phyloP scores from a whole-genome alignment of 768 basidiomycete species.

The Amanita pallidorosea region DNA sequence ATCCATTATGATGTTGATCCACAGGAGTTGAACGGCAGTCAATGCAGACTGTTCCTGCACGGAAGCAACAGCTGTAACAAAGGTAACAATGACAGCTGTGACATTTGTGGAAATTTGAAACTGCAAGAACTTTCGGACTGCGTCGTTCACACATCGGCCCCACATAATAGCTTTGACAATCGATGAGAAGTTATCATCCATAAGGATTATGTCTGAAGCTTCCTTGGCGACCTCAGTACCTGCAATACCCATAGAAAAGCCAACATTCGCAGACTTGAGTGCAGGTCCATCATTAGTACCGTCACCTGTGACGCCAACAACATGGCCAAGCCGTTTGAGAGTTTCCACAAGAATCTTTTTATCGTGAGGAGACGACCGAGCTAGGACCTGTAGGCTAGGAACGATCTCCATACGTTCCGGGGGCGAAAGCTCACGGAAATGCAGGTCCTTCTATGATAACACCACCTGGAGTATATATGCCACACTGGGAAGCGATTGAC shows the following conservation, averaged over 20 bases:
- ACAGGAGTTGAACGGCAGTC: constrained; percentile 91
- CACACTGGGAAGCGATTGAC: constrained; percentile 95
- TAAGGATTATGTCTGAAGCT: constrained; percentile 96
- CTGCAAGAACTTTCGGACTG: constrained; percentile 95
- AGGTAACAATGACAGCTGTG: constrained; percentile 91
- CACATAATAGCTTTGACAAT: constrained; percentile 98
- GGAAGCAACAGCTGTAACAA: constrained; percentile 82
- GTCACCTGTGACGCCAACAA: constrained; percentile 94
- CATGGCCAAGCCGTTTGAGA: constrained; percentile 76
- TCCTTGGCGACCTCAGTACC: constrained; percentile 99
- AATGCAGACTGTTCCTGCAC: constrained; percentile 71
- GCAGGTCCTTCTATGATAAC: constrained; percentile 97
- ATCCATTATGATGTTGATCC: constrained; percentile 99
- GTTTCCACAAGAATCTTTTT: constrained; percentile 91
- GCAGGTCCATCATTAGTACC: constrained; percentile 98
- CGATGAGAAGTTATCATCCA: constrained; percentile 95
- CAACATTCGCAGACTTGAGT: constrained; percentile 90
- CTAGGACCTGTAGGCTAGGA: constrained; percentile 90
- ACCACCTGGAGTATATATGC: constrained; percentile 88
- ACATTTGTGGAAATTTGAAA: constrained; percentile 94
- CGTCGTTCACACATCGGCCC: constrained; percentile 98
- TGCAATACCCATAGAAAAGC: constrained; percentile 94
- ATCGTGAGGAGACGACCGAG: constrained; percentile 95
- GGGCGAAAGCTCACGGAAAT: constrained; percentile 70
- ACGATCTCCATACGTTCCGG: constrained; percentile 72